Percentiles rank a stretch among this genome's conserved stretches.
These are phyloP conservation scores for Calonectria hongkongensis DNA, from an alignment of 2,329 filamentous ascomycete genomes.

Conservation along the genomic window DNA sequence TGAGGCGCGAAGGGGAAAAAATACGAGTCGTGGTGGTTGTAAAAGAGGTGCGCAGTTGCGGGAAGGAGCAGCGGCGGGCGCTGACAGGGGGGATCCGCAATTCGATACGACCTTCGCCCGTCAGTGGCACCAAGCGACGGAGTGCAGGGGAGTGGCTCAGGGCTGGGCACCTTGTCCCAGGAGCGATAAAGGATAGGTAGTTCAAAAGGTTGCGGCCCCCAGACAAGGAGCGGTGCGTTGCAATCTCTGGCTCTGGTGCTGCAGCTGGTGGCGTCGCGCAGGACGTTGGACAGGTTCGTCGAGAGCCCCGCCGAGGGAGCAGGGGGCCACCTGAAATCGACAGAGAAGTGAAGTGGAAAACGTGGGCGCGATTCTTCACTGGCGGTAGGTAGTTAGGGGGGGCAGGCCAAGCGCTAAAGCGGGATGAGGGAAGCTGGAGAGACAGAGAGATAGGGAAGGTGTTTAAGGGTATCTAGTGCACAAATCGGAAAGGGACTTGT, in stretches of 20 bases:
- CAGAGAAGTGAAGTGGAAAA: not conserved
- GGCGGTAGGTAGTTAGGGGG: not conserved
- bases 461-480: not conserved
- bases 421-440: not conserved
- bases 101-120: constrained; percentile 47
- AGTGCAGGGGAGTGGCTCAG: constrained; percentile 16
- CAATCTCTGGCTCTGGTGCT: constrained; percentile 44
- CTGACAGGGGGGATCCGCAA: constrained; percentile 49
- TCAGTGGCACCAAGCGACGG: constrained; percentile 16
- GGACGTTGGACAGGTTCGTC: constrained; percentile 47
- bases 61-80: constrained; percentile 26
- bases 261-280: constrained; percentile 45
- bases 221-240: constrained; percentile 42
- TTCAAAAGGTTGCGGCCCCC: constrained; percentile 39
- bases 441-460: no score
- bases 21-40: constrained; percentile 42
- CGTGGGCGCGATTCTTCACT: constrained; percentile 18
- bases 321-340: constrained; percentile 22
- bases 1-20: constrained; percentile 41
- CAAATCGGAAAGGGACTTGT: not conserved
- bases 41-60: constrained; percentile 24
- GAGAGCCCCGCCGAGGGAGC: constrained; percentile 32
- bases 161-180: constrained; percentile 13
- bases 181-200: not conserved
- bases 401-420: not conserved